Conservation (phyloP, 257 asterid species). For the Jacaranda mimosifolia region DNA sequence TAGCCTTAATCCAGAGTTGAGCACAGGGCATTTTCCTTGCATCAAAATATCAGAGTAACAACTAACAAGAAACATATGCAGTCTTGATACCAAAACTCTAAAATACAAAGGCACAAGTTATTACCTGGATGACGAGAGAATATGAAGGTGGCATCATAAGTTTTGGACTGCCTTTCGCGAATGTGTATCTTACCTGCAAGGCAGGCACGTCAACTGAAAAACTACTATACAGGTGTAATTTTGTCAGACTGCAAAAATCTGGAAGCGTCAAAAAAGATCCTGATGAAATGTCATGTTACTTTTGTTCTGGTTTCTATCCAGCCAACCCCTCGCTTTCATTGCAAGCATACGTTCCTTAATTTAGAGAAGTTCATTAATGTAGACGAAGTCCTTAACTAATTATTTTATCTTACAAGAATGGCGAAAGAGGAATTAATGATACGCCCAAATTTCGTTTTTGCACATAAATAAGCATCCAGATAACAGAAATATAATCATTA, state of each 20-base stretch:
- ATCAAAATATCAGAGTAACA: background rate
- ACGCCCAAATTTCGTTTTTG: too few species aligned
- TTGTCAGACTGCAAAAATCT: background rate
- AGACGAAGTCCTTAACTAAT: too few species aligned
- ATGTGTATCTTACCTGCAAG: conserved; percentile 75
- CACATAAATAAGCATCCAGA: too few species aligned
- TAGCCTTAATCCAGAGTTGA: background rate
- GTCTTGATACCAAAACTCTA: background rate
- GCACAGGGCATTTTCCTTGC: background rate
- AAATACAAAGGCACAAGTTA: background rate
- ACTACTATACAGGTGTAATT: background rate
- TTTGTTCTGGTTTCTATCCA: background rate
- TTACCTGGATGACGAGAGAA: conserved; percentile 86
- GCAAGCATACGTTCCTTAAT: too few species aligned
- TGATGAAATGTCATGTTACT: background rate
- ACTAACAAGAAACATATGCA: conserved; percentile 1
- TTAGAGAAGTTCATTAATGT: too few species aligned
- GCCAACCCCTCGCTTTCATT: background rate
- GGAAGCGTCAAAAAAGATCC: background rate
- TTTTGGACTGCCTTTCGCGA: conserved; percentile 58
- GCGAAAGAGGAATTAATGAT: too few species aligned
- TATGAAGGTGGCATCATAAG: conserved; percentile 84
- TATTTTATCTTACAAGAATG: too few species aligned
- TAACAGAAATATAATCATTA: too few species aligned
- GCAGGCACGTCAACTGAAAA: conserved; percentile 3